Percentiles rank a stretch among this genome's conserved stretches.
These are phyloP conservation scores for Pulveroboletus sp. DNA, from an alignment of 768 basidiomycete species.

Conservation along the genomic window DNA sequence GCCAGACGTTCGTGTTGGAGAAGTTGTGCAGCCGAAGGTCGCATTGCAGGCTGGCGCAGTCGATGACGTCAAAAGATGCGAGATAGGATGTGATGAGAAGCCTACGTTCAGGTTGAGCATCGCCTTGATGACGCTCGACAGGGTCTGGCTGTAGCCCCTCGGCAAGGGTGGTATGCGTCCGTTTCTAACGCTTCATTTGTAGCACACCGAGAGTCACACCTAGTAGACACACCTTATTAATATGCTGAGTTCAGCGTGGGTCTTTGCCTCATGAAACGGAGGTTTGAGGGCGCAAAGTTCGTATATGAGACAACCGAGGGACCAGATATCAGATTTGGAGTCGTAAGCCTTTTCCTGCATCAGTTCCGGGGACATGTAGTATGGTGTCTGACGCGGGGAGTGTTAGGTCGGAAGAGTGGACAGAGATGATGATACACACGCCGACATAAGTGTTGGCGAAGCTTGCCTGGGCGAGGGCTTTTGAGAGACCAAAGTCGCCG, in stretches of 20 bases:
- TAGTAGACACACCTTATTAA: slow-evolving; percentile 62
- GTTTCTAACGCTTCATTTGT: slow-evolving; percentile 42
- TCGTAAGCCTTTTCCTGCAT: slow-evolving; percentile 98
- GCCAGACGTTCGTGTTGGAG: slow-evolving; percentile 77
- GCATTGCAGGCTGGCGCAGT: slow-evolving; percentile 67
- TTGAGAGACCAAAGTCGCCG: slow-evolving; percentile 95
- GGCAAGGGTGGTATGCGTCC: slow-evolving; percentile 91
- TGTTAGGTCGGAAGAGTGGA: not conserved
- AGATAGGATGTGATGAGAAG: not conserved
- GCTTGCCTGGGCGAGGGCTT: slow-evolving; percentile 80
- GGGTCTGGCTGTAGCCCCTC: slow-evolving; percentile 69
- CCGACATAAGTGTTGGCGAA: slow-evolving; percentile 98
- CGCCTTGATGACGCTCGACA: slow-evolving; percentile 73
- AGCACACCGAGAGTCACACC: not conserved
- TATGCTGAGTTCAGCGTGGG: slow-evolving; percentile 79
- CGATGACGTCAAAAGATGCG: not conserved
- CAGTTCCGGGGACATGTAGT: slow-evolving; percentile 99
- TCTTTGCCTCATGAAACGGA: slow-evolving; percentile 91
- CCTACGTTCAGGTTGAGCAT: slow-evolving; percentile 85
- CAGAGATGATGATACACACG: slow-evolving; percentile 43
- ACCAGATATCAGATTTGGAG: slow-evolving; percentile 98
- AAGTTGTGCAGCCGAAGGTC: slow-evolving; percentile 76
- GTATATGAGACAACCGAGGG: slow-evolving; percentile 92
- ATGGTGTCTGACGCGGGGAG: slow-evolving; percentile 79
- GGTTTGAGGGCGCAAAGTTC: slow-evolving; percentile 93